phyloP scores from a whole-genome alignment of 2,329 filamentous ascomycete genomes.

The Exserohilum turcica region DNA sequence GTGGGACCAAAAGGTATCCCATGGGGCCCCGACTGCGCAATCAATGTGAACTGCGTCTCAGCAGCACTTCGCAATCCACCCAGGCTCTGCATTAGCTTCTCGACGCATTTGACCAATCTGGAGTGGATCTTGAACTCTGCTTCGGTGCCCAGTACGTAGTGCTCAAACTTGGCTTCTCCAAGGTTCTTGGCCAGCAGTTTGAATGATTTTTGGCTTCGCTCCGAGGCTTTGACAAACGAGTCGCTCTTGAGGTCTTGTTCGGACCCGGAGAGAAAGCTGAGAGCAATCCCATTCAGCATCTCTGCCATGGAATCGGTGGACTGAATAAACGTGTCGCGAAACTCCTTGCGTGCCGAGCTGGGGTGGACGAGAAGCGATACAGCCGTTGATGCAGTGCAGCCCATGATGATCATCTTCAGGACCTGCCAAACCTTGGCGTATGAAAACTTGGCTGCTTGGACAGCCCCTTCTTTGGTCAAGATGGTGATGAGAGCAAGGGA shows the following conservation, averaged over 20 bases:
- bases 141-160: conserved; percentile 81
- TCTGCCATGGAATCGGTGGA: conserved; percentile 77
- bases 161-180: conserved; percentile 85
- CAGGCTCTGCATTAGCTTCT: conserved; percentile 83
- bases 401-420: conserved; percentile 61
- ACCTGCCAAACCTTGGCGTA: conserved; percentile 79
- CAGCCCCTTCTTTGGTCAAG: conserved; percentile 86
- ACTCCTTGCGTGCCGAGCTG: conserved; percentile 72
- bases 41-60: conserved; percentile 82
- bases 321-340: conserved; percentile 75
- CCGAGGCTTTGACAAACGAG: conserved; percentile 66
- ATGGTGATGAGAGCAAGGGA: conserved; percentile 89
- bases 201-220: conserved; percentile 70
- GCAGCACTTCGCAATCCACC: conserved; percentile 90
- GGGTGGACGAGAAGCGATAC: conserved; percentile 74
- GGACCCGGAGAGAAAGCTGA: conserved; percentile 80
- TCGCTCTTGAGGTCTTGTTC: conserved; percentile 75
- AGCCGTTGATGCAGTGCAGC: conserved; percentile 58
- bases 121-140: conserved; percentile 78
- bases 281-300: conserved; percentile 80
- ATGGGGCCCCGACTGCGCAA: conserved; percentile 63
- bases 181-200: conserved; percentile 75
- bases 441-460: conserved; percentile 81
- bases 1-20: conserved; percentile 18
- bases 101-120: conserved; percentile 80